Base-by-base conservation (phyloP, 192 early-diverging fungal species). In the Dissophora ornata region DNA sequence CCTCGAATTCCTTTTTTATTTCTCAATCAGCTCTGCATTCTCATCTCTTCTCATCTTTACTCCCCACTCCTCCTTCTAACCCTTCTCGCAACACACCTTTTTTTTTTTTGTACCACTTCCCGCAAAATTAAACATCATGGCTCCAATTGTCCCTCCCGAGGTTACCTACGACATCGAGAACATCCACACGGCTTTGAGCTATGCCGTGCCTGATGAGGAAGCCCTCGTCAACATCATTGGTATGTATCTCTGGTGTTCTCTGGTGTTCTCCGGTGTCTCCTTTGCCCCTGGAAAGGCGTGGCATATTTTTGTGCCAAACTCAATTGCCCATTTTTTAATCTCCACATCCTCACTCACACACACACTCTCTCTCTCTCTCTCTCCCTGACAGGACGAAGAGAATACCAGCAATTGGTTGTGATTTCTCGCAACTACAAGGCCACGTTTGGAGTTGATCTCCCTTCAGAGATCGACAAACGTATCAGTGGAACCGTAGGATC, bases 201-300 rank as follows among this genome's bases (percentile, higher is more conserved):
- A 34, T 29, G 12, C 71, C 24, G 63, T 75, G 16, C 57, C 71
- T 42, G 71, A 75, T 51, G 19, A 51, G n/a, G 57, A 75, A 24
- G 63, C 57, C 28, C 63, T 75, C 38, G 71, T 75, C 63, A 75
- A 75, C 63, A 75, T 61, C 51, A 60, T 75, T 49, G 71, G 71
- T 75, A 53, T 15, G 52, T 61, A 18, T 52, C 15, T 41, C 32
- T 9, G 2, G 2, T 46, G 1, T 24, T n/a, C n/a, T n/a, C n/a
- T n/a, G n/a, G n/a, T n/a, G n/a, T n/a, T n/a, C n/a, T n/a, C n/a
- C n/a, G n/a, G n/a, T n/a, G n/a, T n/a, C n/a, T n/a, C n/a, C n/a
- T n/a, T n/a, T n/a, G n/a, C n/a, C n/a, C n/a, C n/a, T n/a, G n/a
- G n/a, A n/a, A n/a, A n/a, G n/a, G n/a, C n/a, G n/a, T n/a, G n/a